These are phyloP conservation scores for Cercospora beticola DNA, from an alignment of 2,329 filamentous ascomycete genomes.

Conservation along the genomic window DNA sequence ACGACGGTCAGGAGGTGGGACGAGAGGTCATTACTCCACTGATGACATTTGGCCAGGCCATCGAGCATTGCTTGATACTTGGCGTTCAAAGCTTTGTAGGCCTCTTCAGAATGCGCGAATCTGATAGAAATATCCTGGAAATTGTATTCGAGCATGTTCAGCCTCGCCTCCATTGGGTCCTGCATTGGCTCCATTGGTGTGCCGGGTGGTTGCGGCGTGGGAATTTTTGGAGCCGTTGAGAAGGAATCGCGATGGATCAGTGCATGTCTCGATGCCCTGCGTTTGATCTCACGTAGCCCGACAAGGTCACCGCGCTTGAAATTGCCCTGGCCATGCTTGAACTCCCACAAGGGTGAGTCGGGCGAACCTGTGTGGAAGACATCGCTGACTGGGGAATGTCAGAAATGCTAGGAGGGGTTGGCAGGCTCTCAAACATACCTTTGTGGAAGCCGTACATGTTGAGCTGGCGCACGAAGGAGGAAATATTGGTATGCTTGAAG, in stretches of 20 bases:
- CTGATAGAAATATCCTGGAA: constrained; percentile 77
- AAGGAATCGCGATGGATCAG: constrained; percentile 91
- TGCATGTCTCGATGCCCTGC: constrained; percentile 86
- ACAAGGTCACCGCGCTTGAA: constrained; percentile 94
- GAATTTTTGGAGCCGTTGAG: constrained; percentile 65
- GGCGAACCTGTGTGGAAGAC: constrained; percentile 95
- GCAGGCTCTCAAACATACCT: constrained; percentile 57
- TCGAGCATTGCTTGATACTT: constrained; percentile 83
- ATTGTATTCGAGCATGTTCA: constrained; percentile 75
- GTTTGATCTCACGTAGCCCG: constrained; percentile 90
- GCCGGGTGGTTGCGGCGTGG: constrained; percentile 77
- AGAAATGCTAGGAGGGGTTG: background rate
- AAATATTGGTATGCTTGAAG: constrained; percentile 99
- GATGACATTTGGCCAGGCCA: constrained; percentile 69
- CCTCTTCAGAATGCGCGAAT: constrained; percentile 80
- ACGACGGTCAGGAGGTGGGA: constrained; percentile 71
- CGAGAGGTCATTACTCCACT: constrained; percentile 84
- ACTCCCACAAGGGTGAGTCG: constrained; percentile 95
- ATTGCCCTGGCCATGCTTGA: constrained; percentile 95
- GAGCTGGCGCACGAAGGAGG: constrained; percentile 93
- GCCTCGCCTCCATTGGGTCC: constrained; percentile 73
- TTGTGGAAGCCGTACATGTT: constrained; percentile 99
- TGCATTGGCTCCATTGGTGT: constrained; percentile 59
- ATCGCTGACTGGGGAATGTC: constrained; percentile 71
- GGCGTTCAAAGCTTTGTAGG: constrained; percentile 71